Evolutionary conservation across 176 grass and related monocot genomes (phyloP).

Genomic region (Neostapfia colusana): DNA sequence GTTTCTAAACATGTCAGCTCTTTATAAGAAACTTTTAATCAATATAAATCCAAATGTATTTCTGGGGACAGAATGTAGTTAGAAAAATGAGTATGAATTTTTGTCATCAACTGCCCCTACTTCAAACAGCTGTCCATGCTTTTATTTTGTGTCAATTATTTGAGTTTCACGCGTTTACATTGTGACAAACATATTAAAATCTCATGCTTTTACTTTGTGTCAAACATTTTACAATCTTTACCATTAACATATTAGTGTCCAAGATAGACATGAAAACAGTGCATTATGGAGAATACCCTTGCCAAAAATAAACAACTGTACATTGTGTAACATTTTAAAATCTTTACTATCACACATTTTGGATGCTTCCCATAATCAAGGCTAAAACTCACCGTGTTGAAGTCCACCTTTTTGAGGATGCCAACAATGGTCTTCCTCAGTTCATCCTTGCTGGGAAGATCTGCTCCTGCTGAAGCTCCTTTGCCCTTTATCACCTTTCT

Average conservation of each 20-base stretch:
- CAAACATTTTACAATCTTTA: not conserved
- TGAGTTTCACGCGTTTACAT: not conserved
- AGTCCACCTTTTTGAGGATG: conserved; percentile 91
- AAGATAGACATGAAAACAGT: not conserved
- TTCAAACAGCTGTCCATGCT: not conserved
- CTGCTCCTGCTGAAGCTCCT: conserved; percentile 42
- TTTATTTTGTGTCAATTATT: not conserved
- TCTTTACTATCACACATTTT: not conserved
- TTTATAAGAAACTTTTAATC: not conserved
- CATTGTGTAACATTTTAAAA: not conserved
- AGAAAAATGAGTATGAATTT: not conserved
- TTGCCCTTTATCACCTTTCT: conserved; percentile 64
- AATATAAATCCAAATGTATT: not conserved
- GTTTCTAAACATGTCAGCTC: conserved; percentile 32
- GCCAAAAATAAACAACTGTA: not conserved
- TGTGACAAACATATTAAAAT: not conserved
- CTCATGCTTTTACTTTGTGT: not conserved
- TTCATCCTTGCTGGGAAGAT: conserved; percentile 78
- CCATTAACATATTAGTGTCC: not conserved
- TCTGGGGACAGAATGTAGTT: not conserved
- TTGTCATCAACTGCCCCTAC: not conserved
- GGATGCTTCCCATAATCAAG: conserved; percentile 15
- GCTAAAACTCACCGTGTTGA: conserved; percentile 65
- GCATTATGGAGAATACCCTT: not conserved
- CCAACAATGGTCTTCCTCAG: conserved; percentile 71